phyloP scores from a whole-genome alignment of 306 rosid genomes.

The Casuarina equisetifolia region DNA sequence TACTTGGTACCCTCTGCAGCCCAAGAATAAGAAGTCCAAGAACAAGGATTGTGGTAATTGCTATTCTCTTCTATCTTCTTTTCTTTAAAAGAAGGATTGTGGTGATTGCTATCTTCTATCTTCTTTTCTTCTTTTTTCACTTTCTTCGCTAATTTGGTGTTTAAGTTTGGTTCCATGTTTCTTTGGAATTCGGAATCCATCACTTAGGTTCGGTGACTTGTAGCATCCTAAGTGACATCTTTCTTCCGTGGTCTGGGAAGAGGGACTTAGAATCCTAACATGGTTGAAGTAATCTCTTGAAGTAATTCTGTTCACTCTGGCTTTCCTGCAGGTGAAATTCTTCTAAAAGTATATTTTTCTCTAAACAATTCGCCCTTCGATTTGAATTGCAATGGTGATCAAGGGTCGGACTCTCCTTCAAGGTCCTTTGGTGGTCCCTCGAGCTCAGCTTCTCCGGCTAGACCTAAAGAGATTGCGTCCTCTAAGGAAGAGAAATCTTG shows the following conservation, averaged over 20 bases:
- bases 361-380: conserved; percentile 43
- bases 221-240: neutral
- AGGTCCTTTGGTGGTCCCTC: conserved; percentile 38
- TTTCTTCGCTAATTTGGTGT: conserved; percentile 9
- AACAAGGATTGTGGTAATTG: conserved; percentile 72
- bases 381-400: conserved; percentile 22
- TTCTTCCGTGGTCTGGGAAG: neutral
- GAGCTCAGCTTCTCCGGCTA: conserved; percentile 58
- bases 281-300: neutral
- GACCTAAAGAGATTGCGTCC: conserved; percentile 46
- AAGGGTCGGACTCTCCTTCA: conserved; percentile 37
- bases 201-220: neutral
- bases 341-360: conserved; percentile 46
- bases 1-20: conserved; percentile 72
- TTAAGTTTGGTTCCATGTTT: neutral
- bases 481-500: conserved; percentile 56
- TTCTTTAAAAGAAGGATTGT: neutral
- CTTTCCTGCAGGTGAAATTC: conserved; percentile 67
- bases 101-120: neutral
- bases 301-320: neutral
- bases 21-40: conserved; percentile 68
- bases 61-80: neutral
- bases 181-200: neutral
- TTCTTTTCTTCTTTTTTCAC: neutral
- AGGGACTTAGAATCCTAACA: neutral